Evolutionary conservation across 257 asterid genomes (phyloP), one percentile per base, ranked within the genome.

Genomic region (Verbena officinalis): DNA sequence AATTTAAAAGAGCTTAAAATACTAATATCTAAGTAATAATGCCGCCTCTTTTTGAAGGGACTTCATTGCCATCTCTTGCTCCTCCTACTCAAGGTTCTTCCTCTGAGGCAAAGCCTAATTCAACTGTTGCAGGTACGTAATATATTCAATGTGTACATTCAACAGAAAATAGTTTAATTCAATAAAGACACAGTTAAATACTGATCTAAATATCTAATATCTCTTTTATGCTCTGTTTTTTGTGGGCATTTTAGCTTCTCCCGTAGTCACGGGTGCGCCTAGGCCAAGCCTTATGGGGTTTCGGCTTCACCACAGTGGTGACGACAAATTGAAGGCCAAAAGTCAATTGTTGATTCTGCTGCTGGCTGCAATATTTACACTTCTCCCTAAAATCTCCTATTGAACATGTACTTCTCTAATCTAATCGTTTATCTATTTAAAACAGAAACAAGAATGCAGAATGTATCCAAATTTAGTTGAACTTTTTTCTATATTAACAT

Each of bases 1-100:
- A n/a, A n/a, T n/a, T n/a, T 2, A 27, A 27, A 27, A 27, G 5
- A 27, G 33, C 33, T 27, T 27, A 27, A 5, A 5, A 27, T 27
- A 5, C 33, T 27, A 27, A 27, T 27, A 27, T 5, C 5, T 2
- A 27, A 27, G 5, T 27, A 27, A 2, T 5, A 27, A 27, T 27
- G n/a, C n/a, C n/a, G n/a, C n/a, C n/a, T 27, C 33, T 27, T 27
- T 27, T 27, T 27, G 4, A 27, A 72, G 93, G 79, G 13, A 38
- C 65, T 43, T 64, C 82, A 2, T 27, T 44, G 62, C 70, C 80
- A 48, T 77, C 86, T 27, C 50, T n/a, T 27, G 42, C 91, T 14
- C 86, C 87, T 53, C 52, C 85, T 8, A n/a, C 80, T 71, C 84
- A 77, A 65, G 86, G 80, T 65, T 72, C 88, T 65, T 72, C 88